Conservation (phyloP, 306 rosid genomes). For the Glycyrrhiza uralensis region DNA sequence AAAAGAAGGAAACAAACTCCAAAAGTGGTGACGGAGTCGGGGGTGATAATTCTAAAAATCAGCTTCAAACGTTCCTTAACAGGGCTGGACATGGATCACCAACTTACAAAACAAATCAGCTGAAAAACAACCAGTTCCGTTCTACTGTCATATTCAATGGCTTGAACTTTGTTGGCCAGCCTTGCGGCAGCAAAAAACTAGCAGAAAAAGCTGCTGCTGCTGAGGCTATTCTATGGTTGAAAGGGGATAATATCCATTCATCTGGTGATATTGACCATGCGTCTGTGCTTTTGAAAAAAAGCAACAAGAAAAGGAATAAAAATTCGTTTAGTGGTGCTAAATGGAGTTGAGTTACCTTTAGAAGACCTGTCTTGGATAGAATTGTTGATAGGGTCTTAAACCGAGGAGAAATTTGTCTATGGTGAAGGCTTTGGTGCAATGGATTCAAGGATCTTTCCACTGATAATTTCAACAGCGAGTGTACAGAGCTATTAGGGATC, state of each 20-base stretch:
- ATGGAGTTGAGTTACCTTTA: conserved; percentile 48
- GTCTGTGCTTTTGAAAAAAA: conserved; percentile 63
- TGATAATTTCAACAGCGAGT: conserved; percentile 4
- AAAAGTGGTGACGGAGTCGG: conserved; percentile 26
- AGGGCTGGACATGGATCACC: conserved; percentile 82
- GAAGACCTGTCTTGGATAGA: conserved; percentile 17
- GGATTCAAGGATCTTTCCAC: conserved; percentile 22
- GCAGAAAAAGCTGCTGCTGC: conserved; percentile 89
- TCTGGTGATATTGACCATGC: conserved; percentile 47
- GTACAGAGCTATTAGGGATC: conserved; percentile 37
- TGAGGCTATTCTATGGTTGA: conserved; percentile 82
- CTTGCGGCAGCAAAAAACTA: conserved; percentile 62
- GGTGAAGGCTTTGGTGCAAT: conserved; percentile 25
- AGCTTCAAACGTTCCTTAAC: conserved; percentile 68
- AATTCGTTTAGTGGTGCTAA: conserved; percentile 44
- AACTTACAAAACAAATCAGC: conserved; percentile 69
- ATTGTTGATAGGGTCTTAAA: neutral
- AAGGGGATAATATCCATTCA: conserved; percentile 62
- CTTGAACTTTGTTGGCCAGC: conserved; percentile 69
- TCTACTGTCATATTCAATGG: conserved; percentile 87
- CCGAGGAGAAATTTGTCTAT: conserved; percentile 9
- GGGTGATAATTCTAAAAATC: conserved; percentile 57
- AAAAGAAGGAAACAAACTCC: conserved; percentile 41
- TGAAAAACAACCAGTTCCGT: conserved; percentile 67
- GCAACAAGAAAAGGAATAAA: conserved; percentile 43